Evolutionary conservation across 345 rosid genomes (phyloP).

Genomic region (Arabidopsis thaliana): TAIR10.1 NC_003076.8:5883001-5883500

Average conservation of each 20-base stretch:
- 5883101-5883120: slow-evolving; percentile 28
- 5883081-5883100: background rate
- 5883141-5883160: background rate
- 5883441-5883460: background rate
- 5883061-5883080: background rate
- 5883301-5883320: slow-evolving; percentile 19
- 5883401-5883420: background rate
- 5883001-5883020: background rate
- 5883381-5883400: background rate
- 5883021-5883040: background rate
- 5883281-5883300: slow-evolving; percentile 25
- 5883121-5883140: slow-evolving; percentile 25
- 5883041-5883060: background rate
- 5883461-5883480: background rate
- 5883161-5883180: slow-evolving; percentile 6
- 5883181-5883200: background rate
- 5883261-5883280: slow-evolving; percentile 5
- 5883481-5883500: slow-evolving; percentile 10
- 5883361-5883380: slow-evolving; percentile 1
- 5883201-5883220: background rate
- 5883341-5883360: background rate
- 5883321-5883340: background rate
- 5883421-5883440: background rate
- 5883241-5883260: slow-evolving; percentile 13
- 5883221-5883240: background rate